These are phyloP conservation scores for Diplodia corticola DNA, from an alignment of 2,329 filamentous ascomycete species.

Conservation along the genomic window DNA sequence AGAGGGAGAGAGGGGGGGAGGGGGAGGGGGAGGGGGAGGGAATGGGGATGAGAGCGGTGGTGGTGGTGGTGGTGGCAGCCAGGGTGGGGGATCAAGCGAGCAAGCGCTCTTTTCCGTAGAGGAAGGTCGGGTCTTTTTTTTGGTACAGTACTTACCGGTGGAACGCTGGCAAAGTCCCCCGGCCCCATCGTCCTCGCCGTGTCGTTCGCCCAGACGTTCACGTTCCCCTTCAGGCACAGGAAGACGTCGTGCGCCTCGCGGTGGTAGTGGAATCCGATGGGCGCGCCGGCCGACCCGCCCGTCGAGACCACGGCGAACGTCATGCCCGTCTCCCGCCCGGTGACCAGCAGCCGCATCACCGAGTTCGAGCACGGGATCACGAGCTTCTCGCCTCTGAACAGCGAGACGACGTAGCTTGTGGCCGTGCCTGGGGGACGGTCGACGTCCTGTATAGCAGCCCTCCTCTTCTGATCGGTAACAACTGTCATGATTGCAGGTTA, in stretches of 20 bases:
- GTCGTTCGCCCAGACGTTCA: constrained; percentile 59
- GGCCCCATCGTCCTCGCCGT: constrained; percentile 53
- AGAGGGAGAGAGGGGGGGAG: too few relatives aligned
- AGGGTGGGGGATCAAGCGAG: too few relatives aligned
- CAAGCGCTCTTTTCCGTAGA: too few relatives aligned
- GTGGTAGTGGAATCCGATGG: constrained; percentile 59
- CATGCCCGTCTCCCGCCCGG: constrained; percentile 54
- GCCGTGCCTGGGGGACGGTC: neutral
- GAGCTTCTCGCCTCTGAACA: constrained; percentile 54
- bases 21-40: too few relatives aligned
- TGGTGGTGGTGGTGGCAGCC: too few relatives aligned
- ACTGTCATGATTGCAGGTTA: neutral
- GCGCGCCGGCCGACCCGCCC: constrained; percentile 49
- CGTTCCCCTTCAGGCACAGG: constrained; percentile 54
- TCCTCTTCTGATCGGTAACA: neutral
- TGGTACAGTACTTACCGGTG: constrained; percentile 51
- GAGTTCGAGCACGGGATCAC: constrained; percentile 56
- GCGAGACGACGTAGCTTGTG: constrained; percentile 35
- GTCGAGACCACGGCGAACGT: constrained; percentile 54
- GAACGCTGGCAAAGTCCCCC: constrained; percentile 60
- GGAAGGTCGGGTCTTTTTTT: too few relatives aligned
- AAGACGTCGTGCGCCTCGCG: constrained; percentile 60
- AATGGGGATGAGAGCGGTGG: too few relatives aligned
- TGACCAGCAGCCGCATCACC: constrained; percentile 53
- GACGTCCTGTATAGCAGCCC: neutral